phyloP scores from a whole-genome alignment of 164 flowering plant genomes.

The Malania oleifera region DNA sequence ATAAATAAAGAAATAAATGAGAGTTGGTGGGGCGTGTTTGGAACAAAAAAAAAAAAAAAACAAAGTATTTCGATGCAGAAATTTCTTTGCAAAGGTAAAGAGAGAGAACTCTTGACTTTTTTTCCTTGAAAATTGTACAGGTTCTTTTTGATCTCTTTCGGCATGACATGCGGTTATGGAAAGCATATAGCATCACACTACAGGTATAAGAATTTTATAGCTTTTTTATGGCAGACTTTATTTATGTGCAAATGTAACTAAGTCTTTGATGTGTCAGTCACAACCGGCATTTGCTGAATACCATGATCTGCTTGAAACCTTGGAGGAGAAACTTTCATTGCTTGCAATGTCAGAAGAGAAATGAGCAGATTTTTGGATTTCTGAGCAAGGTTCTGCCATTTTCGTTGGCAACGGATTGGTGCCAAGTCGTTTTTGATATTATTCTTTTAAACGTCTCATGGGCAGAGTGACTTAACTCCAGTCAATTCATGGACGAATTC shows the following conservation, averaged over 20 bases:
- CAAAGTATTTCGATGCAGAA: too few species aligned
- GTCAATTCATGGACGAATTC: not conserved
- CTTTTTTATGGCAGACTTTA: not conserved
- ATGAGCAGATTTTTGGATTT: not conserved
- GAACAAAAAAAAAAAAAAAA: too few species aligned
- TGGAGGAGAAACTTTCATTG: constrained; percentile 72
- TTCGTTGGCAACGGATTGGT: not conserved
- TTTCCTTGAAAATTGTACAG: constrained; percentile 27
- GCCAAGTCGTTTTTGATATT: too few species aligned
- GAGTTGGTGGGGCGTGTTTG: too few species aligned
- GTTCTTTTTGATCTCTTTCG: constrained; percentile 87
- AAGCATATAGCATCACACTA: constrained; percentile 70
- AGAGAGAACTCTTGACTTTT: not conserved
- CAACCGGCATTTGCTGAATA: constrained; percentile 70
- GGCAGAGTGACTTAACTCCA: not conserved
- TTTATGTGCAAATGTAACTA: not conserved
- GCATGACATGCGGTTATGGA: constrained; percentile 82
- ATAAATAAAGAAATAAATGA: too few species aligned
- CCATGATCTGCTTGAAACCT: constrained; percentile 60
- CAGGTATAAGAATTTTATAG: constrained; percentile 49
- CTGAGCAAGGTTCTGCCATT: not conserved
- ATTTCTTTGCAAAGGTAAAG: too few species aligned
- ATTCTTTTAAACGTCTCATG: not conserved
- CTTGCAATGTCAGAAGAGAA: constrained; percentile 21
- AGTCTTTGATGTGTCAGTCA: constrained; percentile 33